Evolutionary conservation across 2,329 filamentous ascomycete genomes (phyloP), one percentile per base, ranked within the genome.

Genomic region (Aspergillus phoenicis): DNA sequence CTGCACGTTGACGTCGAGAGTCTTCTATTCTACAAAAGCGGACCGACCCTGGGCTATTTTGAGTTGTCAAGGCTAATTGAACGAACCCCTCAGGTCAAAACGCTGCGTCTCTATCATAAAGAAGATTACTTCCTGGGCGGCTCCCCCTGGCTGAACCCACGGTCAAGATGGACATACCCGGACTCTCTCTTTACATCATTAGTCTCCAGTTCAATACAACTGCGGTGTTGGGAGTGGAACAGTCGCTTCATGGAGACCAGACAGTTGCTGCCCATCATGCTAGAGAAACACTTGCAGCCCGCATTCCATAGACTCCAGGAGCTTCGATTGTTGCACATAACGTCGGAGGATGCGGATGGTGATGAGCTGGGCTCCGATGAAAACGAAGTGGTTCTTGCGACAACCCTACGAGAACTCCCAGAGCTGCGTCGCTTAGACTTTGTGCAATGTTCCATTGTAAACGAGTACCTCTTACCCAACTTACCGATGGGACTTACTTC

Each of bases 361-460:
- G 59, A 69, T 13, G 76, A 80, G 30, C 77, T 83, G 8, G 76
- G 83, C 38, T 61, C 65, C 6, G 56, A 66, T 24, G 58, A 62
- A 10, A 65, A 68, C 41, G 73, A 76, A 58, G 57, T 65, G 6
- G 58, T 64, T 66, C 78, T 72, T 61, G 81, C 78, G 0, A 78
- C 83, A 22, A 83, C 85, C 0, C 73, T 85, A 15, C 79, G 82
- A 13, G 80, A 83, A 26, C 81, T 97, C 8, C 84, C 87, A 0
- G 76, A 83, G 1, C 80, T 98, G 6, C 83, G 83, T 58, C 84
- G 88, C 58, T 78, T 97, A 10, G 81, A 87, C 1, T 88, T 97
- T 65, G 87, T 93, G 70, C 89, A 89, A 7, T 96, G 89, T 47
- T 89, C 87, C 2, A 81, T 91, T 36, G 83, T 92, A 60, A 90